These are phyloP conservation scores for Aureobasidium uvarum DNA, from an alignment of 2,329 filamentous ascomycete species.

Conservation along the genomic window DNA sequence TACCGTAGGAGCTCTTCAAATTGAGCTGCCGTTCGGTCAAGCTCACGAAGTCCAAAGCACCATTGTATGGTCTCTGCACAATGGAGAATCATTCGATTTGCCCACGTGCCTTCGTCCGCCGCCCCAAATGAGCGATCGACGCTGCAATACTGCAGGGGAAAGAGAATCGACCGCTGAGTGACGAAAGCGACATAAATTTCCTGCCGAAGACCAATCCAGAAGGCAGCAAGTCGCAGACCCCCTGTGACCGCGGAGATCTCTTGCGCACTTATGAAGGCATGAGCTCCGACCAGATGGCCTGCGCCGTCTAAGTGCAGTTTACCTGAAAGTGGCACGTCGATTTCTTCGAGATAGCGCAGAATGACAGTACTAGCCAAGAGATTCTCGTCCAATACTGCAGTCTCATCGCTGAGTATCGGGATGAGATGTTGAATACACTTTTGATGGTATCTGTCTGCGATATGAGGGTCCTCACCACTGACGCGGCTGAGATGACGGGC, in stretches of 20 bases:
- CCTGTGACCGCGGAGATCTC: slow-evolving; percentile 35
- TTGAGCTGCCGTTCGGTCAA: background rate
- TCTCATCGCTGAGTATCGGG: slow-evolving; percentile 46
- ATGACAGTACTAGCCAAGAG: slow-evolving; percentile 58
- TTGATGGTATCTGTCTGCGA: slow-evolving; percentile 55
- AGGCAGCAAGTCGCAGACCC: slow-evolving; percentile 51
- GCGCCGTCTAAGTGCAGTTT: slow-evolving; percentile 23
- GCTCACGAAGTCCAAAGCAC: slow-evolving; percentile 51
- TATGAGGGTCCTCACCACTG: slow-evolving; percentile 37
- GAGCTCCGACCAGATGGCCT: slow-evolving; percentile 37
- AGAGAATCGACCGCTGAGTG: slow-evolving; percentile 48
- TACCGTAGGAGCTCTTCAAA: background rate
- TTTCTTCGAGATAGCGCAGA: slow-evolving; percentile 57
- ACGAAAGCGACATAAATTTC: slow-evolving; percentile 57
- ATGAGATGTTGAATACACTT: slow-evolving; percentile 54
- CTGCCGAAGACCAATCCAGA: slow-evolving; percentile 58
- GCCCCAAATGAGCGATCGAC: slow-evolving; percentile 53
- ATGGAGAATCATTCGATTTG: slow-evolving; percentile 61
- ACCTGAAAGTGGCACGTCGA: slow-evolving; percentile 44
- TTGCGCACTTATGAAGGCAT: slow-evolving; percentile 40
- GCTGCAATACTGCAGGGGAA: slow-evolving; percentile 53
- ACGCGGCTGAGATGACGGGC: slow-evolving; percentile 49
- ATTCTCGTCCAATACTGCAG: slow-evolving; percentile 50
- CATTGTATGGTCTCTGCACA: slow-evolving; percentile 64
- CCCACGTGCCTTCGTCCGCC: slow-evolving; percentile 56